phyloP scores from a whole-genome alignment of 2,329 filamentous ascomycete genomes.

The Diplocarpon rosae region DNA sequence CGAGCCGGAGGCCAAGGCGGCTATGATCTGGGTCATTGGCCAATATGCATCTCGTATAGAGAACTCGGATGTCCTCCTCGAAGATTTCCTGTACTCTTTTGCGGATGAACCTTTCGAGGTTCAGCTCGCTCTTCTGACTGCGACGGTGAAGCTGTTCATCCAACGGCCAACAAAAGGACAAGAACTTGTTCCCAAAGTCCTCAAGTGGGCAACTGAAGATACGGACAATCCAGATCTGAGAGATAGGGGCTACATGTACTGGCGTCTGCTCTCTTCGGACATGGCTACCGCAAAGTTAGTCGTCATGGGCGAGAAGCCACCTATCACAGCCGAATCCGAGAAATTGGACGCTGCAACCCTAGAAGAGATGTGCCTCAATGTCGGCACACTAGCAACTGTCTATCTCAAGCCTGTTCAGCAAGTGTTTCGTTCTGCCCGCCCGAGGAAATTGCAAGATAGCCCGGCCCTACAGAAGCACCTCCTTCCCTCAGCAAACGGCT shows the following conservation, averaged over 20 bases:
- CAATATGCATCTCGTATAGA: slow-evolving; percentile 97
- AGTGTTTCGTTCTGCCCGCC: slow-evolving; percentile 83
- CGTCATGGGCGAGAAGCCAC: slow-evolving; percentile 95
- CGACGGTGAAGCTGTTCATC: slow-evolving; percentile 96
- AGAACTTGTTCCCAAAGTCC: slow-evolving; percentile 80
- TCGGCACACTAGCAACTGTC: slow-evolving; percentile 90
- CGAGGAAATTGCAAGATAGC: slow-evolving; percentile 66
- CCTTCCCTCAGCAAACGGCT: slow-evolving; percentile 40
- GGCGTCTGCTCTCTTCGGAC: slow-evolving; percentile 88
- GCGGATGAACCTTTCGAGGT: slow-evolving; percentile 92
- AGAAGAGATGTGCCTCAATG: slow-evolving; percentile 94
- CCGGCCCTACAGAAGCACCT: slow-evolving; percentile 72
- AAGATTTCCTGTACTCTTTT: slow-evolving; percentile 92
- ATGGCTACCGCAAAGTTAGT: slow-evolving; percentile 76
- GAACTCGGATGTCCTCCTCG: slow-evolving; percentile 84
- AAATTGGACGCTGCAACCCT: slow-evolving; percentile 82
- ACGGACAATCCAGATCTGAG: slow-evolving; percentile 97
- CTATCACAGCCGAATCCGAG: slow-evolving; percentile 93
- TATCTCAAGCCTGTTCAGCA: slow-evolving; percentile 97
- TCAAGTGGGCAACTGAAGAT: slow-evolving; percentile 98
- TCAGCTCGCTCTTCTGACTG: slow-evolving; percentile 85
- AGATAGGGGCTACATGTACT: slow-evolving; percentile 98
- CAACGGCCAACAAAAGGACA: slow-evolving; percentile 92
- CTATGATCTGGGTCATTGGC: slow-evolving; percentile 99
- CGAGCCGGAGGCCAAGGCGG: slow-evolving; percentile 94